Conservation (phyloP, 2,329 filamentous ascomycete genomes). For the Paecilomyces variotii region DNA sequence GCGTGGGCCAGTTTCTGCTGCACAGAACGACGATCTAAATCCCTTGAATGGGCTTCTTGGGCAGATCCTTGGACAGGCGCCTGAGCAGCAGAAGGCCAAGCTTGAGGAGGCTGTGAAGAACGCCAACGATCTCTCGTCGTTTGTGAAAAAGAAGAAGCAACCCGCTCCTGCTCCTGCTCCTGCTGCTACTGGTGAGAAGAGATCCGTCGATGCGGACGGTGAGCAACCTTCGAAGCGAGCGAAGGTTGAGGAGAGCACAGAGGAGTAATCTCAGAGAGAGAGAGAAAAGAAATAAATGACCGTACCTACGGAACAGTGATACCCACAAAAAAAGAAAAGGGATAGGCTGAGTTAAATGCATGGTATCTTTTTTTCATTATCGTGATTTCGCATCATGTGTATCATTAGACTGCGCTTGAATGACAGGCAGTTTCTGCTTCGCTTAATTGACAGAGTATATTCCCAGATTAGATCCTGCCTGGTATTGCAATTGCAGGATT, state of each 20-base stretch:
- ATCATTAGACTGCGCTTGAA: not conserved
- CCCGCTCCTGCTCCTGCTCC: constrained; percentile 11
- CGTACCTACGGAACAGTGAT: constrained; percentile 1
- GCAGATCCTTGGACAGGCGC: constrained; percentile 48
- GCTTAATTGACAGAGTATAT: not conserved
- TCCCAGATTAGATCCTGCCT: not conserved
- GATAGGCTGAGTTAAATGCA: not conserved
- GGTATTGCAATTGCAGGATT: not conserved
- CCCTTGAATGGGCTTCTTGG: constrained; percentile 51
- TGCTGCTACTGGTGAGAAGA: constrained; percentile 16
- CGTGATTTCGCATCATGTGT: constrained; percentile 3
- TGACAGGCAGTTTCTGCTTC: not conserved
- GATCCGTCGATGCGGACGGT: constrained; percentile 15
- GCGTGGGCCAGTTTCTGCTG: constrained; percentile 42
- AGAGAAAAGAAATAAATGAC: constrained; percentile 1
- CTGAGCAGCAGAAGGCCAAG: constrained; percentile 44
- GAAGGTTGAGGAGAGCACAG: constrained; percentile 6
- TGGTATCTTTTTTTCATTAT: not conserved
- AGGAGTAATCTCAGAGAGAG: not conserved
- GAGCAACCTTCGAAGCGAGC: constrained; percentile 6
- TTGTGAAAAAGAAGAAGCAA: constrained; percentile 51
- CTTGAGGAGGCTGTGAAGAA: constrained; percentile 47
- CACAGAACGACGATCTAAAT: constrained; percentile 26
- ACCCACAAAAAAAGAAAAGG: not conserved
- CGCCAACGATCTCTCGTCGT: constrained; percentile 52